Evolutionary conservation across 2,329 filamentous ascomycete genomes (phyloP).

Genomic region (Aschersonia sp.): DNA sequence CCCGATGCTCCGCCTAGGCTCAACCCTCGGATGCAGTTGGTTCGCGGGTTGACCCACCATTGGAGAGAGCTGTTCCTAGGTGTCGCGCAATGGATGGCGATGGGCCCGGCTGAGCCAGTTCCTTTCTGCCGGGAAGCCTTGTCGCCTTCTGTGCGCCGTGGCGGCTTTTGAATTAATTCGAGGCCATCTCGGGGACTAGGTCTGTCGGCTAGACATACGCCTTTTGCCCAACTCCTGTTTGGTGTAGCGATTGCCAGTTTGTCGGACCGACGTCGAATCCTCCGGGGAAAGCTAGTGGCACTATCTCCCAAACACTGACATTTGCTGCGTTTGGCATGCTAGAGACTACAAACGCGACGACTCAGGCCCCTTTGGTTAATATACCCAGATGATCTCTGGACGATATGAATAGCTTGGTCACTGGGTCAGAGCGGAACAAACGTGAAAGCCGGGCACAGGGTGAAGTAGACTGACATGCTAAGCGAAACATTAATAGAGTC

Average conservation of each 20-base stretch:
- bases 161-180: background rate
- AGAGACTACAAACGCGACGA: background rate
- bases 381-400: too few relatives aligned
- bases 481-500: background rate
- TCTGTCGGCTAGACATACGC: background rate
- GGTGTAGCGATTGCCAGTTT: background rate
- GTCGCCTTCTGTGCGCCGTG: background rate
- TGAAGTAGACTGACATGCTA: background rate
- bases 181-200: background rate
- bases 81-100: background rate
- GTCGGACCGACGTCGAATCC: background rate
- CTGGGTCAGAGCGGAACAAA: too few relatives aligned
- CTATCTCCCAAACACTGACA: background rate
- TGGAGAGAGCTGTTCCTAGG: background rate
- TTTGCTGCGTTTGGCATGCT: background rate
- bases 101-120: background rate
- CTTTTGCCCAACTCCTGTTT: background rate
- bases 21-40: background rate
- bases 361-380: background rate
- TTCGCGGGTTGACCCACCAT: background rate
- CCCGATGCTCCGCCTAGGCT: background rate
- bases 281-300: background rate
- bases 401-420: too few relatives aligned
- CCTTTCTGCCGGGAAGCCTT: background rate
- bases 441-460: too few relatives aligned